Percentiles rank a stretch among this genome's conserved stretches.
Evolutionary conservation across 257 asterid species (phyloP).

Genomic region (Solanum rostratum): DNA sequence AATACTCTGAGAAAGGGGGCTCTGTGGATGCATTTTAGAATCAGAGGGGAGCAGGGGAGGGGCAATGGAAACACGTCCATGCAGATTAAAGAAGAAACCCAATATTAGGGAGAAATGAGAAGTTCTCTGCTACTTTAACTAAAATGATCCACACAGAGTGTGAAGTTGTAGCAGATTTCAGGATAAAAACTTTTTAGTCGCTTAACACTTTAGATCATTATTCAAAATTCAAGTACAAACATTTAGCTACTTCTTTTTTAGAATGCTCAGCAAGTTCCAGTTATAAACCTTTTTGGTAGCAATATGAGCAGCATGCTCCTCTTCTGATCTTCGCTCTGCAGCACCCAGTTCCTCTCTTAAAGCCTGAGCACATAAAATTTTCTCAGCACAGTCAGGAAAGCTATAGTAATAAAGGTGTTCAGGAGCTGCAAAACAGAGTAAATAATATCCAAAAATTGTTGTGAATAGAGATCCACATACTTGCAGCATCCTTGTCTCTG

Average conservation of each 20-base stretch:
- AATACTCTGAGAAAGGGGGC: neutral
- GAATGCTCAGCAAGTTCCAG: neutral
- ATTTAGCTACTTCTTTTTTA: neutral
- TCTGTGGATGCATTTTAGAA: neutral
- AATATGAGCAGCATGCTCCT: constrained; percentile 89
- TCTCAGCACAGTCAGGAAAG: neutral
- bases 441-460: neutral
- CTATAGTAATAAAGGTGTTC: neutral
- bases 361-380: constrained; percentile 41
- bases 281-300: constrained; percentile 69
- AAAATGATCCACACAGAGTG: neutral
- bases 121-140: neutral
- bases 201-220: neutral
- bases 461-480: constrained; percentile 31
- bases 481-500: constrained; percentile 99
- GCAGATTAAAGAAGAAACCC: neutral
- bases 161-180: neutral
- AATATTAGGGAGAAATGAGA: neutral
- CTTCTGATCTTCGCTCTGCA: constrained; percentile 96
- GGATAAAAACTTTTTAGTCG: neutral
- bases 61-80: neutral
- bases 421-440: neutral
- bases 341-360: constrained; percentile 84
- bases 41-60: neutral
- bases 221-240: neutral